These are phyloP conservation scores for Botrytis cinerea DNA, from an alignment of 2,329 filamentous ascomycete genomes.

Conservation along the genomic window DNA sequence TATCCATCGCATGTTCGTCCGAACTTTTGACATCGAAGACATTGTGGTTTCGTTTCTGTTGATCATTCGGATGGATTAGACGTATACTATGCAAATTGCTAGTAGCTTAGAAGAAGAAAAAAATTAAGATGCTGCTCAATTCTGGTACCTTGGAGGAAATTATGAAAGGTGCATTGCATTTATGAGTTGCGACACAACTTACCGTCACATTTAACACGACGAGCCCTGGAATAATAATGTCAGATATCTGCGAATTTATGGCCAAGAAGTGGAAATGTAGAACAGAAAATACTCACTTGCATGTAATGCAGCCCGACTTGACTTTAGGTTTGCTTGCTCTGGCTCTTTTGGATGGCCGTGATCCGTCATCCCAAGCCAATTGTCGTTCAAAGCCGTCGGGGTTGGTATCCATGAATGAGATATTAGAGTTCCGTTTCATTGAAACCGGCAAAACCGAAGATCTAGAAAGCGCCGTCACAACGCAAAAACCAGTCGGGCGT, in stretches of 20 bases:
- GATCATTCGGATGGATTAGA: not conserved
- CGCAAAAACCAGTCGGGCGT: not conserved
- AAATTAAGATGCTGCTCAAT: not conserved
- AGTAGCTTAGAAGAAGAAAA: not conserved
- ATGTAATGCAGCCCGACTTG: conserved; percentile 66
- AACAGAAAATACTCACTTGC: conserved; percentile 54
- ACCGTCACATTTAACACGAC: conserved; percentile 64
- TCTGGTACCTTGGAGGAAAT: not conserved
- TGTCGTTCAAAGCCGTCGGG: conserved; percentile 22
- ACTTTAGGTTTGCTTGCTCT: conserved; percentile 51
- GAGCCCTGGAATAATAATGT: conserved; percentile 37
- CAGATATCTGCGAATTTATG: not conserved
- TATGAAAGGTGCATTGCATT: not conserved
- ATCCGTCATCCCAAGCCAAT: conserved; percentile 29
- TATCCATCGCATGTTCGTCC: conserved; percentile 64
- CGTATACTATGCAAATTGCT: not conserved
- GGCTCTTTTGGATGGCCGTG: conserved; percentile 31
- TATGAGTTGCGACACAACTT: not conserved
- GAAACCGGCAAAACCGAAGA: not conserved
- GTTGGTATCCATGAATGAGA: conserved; percentile 7
- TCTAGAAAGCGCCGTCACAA: conserved; percentile 8
- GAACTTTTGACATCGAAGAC: conserved; percentile 61
- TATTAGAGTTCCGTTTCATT: not conserved
- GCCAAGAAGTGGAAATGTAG: not conserved
- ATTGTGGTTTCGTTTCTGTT: conserved; percentile 58